Percentiles rank a stretch among this genome's conserved stretches.
Conservation (phyloP, 306 rosid species). For the Lagenaria siceraria region DNA sequence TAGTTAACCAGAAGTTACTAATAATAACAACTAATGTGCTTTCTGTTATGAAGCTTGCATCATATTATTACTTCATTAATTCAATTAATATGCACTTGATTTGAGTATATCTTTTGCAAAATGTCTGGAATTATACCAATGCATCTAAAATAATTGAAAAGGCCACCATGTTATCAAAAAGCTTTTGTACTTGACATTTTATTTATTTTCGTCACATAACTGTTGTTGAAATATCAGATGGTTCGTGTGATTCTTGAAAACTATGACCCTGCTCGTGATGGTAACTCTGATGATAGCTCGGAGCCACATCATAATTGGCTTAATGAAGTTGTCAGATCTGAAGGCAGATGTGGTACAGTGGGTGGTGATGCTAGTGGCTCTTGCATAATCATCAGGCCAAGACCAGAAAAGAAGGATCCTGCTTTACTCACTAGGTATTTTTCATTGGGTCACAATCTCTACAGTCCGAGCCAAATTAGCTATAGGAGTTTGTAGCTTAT, state of each 20-base stretch:
- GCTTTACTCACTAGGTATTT: conserved; percentile 49
- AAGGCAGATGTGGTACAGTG: conserved; percentile 46
- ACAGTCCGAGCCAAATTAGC: neutral
- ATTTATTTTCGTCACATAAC: neutral
- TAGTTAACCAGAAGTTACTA: neutral
- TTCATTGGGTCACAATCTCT: neutral
- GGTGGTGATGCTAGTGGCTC: conserved; percentile 36
- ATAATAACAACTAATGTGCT: neutral
- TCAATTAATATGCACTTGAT: neutral
- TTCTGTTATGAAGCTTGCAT: neutral
- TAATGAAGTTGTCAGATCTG: conserved; percentile 78
- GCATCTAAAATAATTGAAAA: neutral
- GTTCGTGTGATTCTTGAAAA: conserved; percentile 60
- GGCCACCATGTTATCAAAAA: neutral
- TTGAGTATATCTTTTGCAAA: neutral
- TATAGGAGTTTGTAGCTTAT: neutral
- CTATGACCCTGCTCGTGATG: conserved; percentile 38
- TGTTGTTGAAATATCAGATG: conserved; percentile 30
- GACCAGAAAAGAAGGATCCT: conserved; percentile 74
- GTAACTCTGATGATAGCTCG: conserved; percentile 27
- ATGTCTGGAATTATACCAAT: neutral
- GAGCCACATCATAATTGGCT: conserved; percentile 91
- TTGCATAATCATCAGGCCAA: conserved; percentile 38
- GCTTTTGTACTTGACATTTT: neutral
- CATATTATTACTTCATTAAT: neutral